A percentile compares a stretch with the other conserved stretches of the same genome.
These are phyloP conservation scores for Pluteus cervinus DNA, from an alignment of 768 basidiomycete species.

Conservation along the genomic window DNA sequence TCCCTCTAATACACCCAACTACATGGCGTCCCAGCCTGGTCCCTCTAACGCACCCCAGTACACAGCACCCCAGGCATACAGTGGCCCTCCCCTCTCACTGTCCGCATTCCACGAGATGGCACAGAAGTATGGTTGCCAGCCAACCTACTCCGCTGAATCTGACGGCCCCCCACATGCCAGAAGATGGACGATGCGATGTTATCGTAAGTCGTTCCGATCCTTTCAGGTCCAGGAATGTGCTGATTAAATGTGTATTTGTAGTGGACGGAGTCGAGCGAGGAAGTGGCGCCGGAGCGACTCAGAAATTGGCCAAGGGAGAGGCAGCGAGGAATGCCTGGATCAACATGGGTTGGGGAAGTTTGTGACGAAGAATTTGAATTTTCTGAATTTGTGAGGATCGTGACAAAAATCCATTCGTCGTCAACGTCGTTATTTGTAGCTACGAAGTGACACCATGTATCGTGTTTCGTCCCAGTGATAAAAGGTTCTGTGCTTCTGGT, in stretches of 20 bases:
- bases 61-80: too few species aligned
- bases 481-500: too few species aligned
- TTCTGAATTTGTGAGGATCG: too few species aligned
- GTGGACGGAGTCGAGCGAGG: conserved; percentile 47
- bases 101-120: conserved; percentile 50
- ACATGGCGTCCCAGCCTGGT: conserved; percentile 18
- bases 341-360: conserved; percentile 7
- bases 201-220: conserved; percentile 36
- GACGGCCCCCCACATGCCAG: conserved; percentile 51
- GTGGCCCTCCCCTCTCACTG: conserved; percentile 36
- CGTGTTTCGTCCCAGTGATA: too few species aligned
- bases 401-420: too few species aligned
- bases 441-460: too few species aligned
- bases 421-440: too few species aligned
- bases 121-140: conserved; percentile 32
- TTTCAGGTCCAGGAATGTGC: too few species aligned
- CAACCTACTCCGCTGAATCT: conserved; percentile 43
- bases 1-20: conserved; percentile 23
- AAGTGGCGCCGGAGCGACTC: conserved; percentile 46
- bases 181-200: conserved; percentile 50
- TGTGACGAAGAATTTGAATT: too few species aligned
- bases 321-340: conserved; percentile 54
- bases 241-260: too few species aligned
- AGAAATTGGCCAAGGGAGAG: conserved; percentile 64
- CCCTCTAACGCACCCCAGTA: too few species aligned